Evolutionary conservation across 176 grass and related monocot genomes (phyloP).

Genomic region (Phoenix roebelenii): DNA sequence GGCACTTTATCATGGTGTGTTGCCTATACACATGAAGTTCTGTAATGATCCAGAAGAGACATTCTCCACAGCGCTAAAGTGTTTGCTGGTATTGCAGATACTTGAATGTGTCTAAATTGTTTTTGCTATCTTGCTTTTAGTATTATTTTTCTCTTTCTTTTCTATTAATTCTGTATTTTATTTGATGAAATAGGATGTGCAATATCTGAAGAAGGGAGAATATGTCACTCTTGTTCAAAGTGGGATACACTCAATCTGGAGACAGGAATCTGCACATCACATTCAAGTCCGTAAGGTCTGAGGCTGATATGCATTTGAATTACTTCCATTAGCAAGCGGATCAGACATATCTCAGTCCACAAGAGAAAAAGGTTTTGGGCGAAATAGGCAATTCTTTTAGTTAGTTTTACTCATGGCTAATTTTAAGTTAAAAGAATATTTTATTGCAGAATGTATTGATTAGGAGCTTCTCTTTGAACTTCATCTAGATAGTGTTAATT

Average conservation of each 20-base stretch:
- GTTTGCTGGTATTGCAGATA: conserved; percentile 52
- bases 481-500: background rate
- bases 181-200: conserved; percentile 36
- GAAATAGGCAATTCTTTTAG: background rate
- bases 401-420: conserved; percentile 26
- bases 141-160: background rate
- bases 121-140: too few relatives aligned
- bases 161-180: background rate
- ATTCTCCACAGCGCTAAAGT: conserved; percentile 67
- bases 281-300: conserved; percentile 82
- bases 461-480: background rate
- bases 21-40: conserved; percentile 86
- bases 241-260: conserved; percentile 82
- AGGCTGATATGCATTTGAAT: conserved; percentile 13
- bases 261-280: conserved; percentile 72
- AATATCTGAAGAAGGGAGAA: conserved; percentile 57
- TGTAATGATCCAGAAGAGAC: conserved; percentile 86
- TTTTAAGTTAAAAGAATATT: background rate
- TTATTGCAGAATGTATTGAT: background rate
- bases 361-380: background rate
- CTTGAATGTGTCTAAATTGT: too few relatives aligned
- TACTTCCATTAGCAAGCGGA: too few relatives aligned
- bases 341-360: too few relatives aligned
- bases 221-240: conserved; percentile 95
- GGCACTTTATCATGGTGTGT: conserved; percentile 77